phyloP scores from a whole-genome alignment of 805 yeast genomes.

The Candida nanaspora region DNA sequence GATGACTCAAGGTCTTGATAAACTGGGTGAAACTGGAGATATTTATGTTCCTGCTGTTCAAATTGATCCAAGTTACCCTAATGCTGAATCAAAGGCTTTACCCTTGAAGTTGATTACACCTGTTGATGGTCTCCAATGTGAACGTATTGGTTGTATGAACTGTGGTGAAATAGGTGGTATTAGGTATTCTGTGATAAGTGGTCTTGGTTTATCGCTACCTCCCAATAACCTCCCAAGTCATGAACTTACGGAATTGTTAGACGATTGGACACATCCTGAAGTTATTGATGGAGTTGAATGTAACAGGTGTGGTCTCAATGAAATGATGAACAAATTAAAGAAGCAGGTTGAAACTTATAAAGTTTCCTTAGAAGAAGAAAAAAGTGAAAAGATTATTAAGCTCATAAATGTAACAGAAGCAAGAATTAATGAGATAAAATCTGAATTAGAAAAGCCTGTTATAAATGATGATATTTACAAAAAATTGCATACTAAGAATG shows the following conservation, averaged over 20 bases:
- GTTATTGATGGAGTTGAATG: constrained; percentile 91
- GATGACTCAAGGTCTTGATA: constrained; percentile 30
- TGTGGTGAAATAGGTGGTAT: constrained; percentile 96
- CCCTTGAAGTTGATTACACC: constrained; percentile 70
- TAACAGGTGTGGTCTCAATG: constrained; percentile 77
- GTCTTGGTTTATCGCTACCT: constrained; percentile 66
- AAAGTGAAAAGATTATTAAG: constrained; percentile 9
- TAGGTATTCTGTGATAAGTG: constrained; percentile 71
- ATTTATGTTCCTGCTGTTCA: constrained; percentile 69
- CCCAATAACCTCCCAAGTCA: constrained; percentile 32
- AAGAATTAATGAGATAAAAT: constrained; percentile 42
- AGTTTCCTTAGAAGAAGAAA: constrained; percentile 4
- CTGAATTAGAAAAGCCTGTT: constrained; percentile 55
- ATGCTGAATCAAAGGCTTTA: constrained; percentile 35
- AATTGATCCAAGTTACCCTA: constrained; percentile 61
- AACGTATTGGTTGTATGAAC: constrained; percentile 79
- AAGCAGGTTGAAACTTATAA: constrained; percentile 26
- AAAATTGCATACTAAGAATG: constrained; percentile 63
- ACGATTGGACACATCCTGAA: constrained; percentile 72
- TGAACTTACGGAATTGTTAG: constrained; percentile 45
- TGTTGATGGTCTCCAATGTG: constrained; percentile 84
- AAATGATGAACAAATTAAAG: constrained; percentile 45
- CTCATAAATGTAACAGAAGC: constrained; percentile 28
- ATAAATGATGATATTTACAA: constrained; percentile 78
- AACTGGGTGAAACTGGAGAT: constrained; percentile 52